Evolutionary conservation across 371 early-diverging fungal species (phyloP), one percentile per base, ranked within the genome.

Genomic region (Paramicrosporidium saccamoebae): DNA sequence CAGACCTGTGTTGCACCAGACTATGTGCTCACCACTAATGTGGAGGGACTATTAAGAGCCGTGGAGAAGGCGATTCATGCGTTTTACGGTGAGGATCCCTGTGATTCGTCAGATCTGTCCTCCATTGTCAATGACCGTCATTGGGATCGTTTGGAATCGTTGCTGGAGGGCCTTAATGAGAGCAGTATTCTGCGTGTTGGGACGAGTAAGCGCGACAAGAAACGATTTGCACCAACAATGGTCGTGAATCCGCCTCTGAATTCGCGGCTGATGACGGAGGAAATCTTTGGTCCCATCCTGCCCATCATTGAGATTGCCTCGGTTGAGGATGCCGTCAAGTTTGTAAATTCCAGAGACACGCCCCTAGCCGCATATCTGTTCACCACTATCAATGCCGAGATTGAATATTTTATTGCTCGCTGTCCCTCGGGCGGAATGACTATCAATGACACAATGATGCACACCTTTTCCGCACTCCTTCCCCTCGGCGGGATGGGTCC

Each of bases 401-500:
- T 44, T 17, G 32, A 46, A n/a, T 24, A 29, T 10, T 26, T 45
- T 5, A n/a, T 37, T 10, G 40, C 36, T 9, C 35, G 41, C 10
- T 68, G 69, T 2, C 52, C 48, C 13, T 69, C 78, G 4, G 92
- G 88, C 11, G 56, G 50, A 25, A 60, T 55, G 1, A 29, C 46
- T 13, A 46, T 74, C 28, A 86, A 90, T 44, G 86, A 86, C 30
- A 55, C 58, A 7, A 24, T 75, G 27, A 42, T 71, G 18, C 44
- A 48, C 23, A 25, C 46, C 30, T 36, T 28, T 5, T 27, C 44
- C 7, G 38, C 48, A 16, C 26, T 35, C 14, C 29, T 72, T n/a
- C 88, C 86, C 14, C 84, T 84, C 41, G 86, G 84, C 28, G 92
- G 88, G n/a, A 55, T 64, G 5, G 88, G 88, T 2, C 30, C 40